These are phyloP conservation scores for Calonectria fujianensis DNA, from an alignment of 2,329 filamentous ascomycete species.

Conservation along the genomic window DNA sequence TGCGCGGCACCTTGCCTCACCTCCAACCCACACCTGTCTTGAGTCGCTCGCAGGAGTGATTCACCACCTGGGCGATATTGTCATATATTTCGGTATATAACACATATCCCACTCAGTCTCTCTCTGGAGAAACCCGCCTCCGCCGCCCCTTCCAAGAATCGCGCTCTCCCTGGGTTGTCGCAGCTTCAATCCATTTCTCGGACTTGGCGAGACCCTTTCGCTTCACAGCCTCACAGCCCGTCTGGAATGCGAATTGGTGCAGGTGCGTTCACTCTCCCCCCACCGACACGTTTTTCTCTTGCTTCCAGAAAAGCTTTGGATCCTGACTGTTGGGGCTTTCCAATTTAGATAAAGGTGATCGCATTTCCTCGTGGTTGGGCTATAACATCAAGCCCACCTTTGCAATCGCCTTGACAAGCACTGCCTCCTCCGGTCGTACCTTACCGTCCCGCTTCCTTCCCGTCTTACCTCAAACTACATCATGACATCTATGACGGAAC, in stretches of 20 bases:
- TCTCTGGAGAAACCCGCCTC: slow-evolving; percentile 10
- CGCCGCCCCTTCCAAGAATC: slow-evolving; percentile 10
- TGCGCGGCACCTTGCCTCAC: slow-evolving; percentile 7
- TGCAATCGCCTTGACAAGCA: slow-evolving; percentile 43
- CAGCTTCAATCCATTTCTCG: slow-evolving; percentile 47
- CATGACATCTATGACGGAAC: slow-evolving; percentile 58
- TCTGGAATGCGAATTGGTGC: slow-evolving; percentile 55
- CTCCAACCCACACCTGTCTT: slow-evolving; percentile 8
- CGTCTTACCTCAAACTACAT: slow-evolving; percentile 41
- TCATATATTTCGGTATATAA: slow-evolving; percentile 28
- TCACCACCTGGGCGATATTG: slow-evolving; percentile 26
- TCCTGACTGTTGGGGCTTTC: slow-evolving; percentile 45
- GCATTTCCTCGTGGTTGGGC: slow-evolving; percentile 48
- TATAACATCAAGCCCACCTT: slow-evolving; percentile 44
- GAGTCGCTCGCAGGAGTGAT: slow-evolving; percentile 29
- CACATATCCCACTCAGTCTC: not conserved
- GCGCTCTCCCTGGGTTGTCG: slow-evolving; percentile 24
- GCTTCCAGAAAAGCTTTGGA: slow-evolving; percentile 23
- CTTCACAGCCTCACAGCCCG: slow-evolving; percentile 47
- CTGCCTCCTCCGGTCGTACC: slow-evolving; percentile 30
- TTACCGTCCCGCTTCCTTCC: slow-evolving; percentile 35
- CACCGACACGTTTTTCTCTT: slow-evolving; percentile 37
- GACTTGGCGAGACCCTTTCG: slow-evolving; percentile 45
- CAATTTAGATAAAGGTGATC: slow-evolving; percentile 53
- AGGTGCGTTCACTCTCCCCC: slow-evolving; percentile 49